These are phyloP conservation scores for Grammothele lineata DNA, from an alignment of 768 basidiomycete genomes.

Conservation along the genomic window DNA sequence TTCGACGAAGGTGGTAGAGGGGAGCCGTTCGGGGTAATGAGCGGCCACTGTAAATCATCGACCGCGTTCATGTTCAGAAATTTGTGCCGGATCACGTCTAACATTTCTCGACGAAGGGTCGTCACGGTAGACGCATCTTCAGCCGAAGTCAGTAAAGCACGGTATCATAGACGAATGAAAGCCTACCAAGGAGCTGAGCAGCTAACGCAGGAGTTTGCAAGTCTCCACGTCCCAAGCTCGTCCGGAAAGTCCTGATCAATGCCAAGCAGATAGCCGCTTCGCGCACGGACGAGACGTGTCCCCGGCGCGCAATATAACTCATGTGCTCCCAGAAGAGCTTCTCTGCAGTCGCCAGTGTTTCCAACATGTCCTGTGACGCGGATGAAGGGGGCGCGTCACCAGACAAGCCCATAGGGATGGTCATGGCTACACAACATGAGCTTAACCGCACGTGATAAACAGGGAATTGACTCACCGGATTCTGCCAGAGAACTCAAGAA, in stretches of 20 bases:
- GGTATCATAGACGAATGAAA: too few relatives aligned
- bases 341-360: slow-evolving; percentile 63
- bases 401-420: slow-evolving; percentile 77
- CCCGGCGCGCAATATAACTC: slow-evolving; percentile 47
- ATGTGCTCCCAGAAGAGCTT: slow-evolving; percentile 66
- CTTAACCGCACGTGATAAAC: neutral
- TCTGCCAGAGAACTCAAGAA: slow-evolving; percentile 88
- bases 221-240: slow-evolving; percentile 65
- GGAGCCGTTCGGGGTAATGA: slow-evolving; percentile 42
- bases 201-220: slow-evolving; percentile 49
- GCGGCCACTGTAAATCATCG: slow-evolving; percentile 79
- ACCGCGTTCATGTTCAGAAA: slow-evolving; percentile 36
- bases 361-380: slow-evolving; percentile 53
- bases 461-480: slow-evolving; percentile 58
- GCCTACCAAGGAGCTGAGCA: slow-evolving; percentile 58
- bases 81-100: slow-evolving; percentile 77
- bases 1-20: slow-evolving; percentile 28
- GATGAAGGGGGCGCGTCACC: slow-evolving; percentile 37
- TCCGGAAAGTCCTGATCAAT: slow-evolving; percentile 70
- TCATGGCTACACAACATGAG: slow-evolving; percentile 53
- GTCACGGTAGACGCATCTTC: slow-evolving; percentile 73
- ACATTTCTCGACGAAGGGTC: slow-evolving; percentile 80
- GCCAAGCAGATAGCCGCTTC: slow-evolving; percentile 70
- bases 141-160: neutral
- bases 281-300: slow-evolving; percentile 67